These are phyloP conservation scores for Cruciata laevipes DNA, from an alignment of 257 asterid genomes.

Conservation along the genomic window DNA sequence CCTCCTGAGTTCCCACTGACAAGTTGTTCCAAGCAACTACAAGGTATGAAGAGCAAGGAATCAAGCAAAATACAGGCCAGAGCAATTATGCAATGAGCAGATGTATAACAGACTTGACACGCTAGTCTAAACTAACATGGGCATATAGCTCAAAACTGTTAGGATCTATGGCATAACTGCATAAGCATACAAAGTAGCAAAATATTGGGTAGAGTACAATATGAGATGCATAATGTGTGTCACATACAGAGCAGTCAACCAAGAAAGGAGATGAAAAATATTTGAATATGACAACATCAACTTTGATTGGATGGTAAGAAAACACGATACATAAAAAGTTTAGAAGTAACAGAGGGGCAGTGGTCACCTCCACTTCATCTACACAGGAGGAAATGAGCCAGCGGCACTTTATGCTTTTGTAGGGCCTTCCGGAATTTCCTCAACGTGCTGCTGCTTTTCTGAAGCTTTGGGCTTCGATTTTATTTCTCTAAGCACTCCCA, in stretches of 20 bases:
- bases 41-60: no score
- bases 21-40: no score
- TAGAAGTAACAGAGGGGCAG: not conserved
- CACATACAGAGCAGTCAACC: not conserved
- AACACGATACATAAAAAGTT: not conserved
- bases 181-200: not conserved
- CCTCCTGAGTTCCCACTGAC: no score
- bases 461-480: conserved; percentile 18
- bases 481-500: conserved; percentile 29
- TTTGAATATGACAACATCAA: not conserved
- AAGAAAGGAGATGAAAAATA: not conserved
- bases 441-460: conserved; percentile 18
- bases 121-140: not conserved
- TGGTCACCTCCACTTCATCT: conserved; percentile 15
- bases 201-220: not conserved
- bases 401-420: conserved; percentile 21
- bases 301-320: no score
- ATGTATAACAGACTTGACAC: no score
- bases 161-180: no score
- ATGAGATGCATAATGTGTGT: not conserved
- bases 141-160: not conserved
- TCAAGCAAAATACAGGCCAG: no score
- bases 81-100: no score
- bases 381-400: not conserved
- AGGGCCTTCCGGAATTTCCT: conserved; percentile 20